Conservation (phyloP, 1,284 basidiomycete species). For the Trichosporon sp. region DNA sequence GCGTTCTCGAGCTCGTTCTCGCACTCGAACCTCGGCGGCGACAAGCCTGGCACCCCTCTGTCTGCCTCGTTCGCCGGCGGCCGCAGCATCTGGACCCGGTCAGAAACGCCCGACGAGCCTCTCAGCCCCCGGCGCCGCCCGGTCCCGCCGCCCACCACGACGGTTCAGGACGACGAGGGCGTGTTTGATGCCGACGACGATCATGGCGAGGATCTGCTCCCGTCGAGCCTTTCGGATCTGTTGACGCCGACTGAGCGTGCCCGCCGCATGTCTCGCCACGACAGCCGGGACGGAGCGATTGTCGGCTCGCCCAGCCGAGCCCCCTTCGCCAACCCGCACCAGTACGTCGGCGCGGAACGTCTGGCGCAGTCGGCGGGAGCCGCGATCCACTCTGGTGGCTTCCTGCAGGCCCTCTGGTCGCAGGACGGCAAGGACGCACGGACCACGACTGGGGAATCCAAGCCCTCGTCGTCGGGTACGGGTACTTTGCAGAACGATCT, state of each 20-base stretch:
- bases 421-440: slow-evolving; percentile 42
- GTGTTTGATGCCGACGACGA: slow-evolving; percentile 49
- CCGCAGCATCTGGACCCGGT: slow-evolving; percentile 41
- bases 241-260: slow-evolving; percentile 76
- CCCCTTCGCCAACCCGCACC: slow-evolving; percentile 23
- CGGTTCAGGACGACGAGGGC: slow-evolving; percentile 23
- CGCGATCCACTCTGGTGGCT: slow-evolving; percentile 35
- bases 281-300: slow-evolving; percentile 35
- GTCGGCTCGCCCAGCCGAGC: slow-evolving; percentile 26
- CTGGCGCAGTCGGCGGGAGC: slow-evolving; percentile 46
- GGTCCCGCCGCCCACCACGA: slow-evolving; percentile 9
- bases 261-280: slow-evolving; percentile 63
- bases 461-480: not conserved
- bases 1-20: slow-evolving; percentile 39
- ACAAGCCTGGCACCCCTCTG: slow-evolving; percentile 24
- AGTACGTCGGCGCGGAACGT: slow-evolving; percentile 25
- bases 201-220: slow-evolving; percentile 78
- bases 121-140: slow-evolving; percentile 34
- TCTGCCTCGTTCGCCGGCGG: slow-evolving; percentile 43
- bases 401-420: slow-evolving; percentile 43
- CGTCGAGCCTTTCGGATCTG: slow-evolving; percentile 76
- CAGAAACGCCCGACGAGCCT: slow-evolving; percentile 35
- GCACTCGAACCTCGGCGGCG: slow-evolving; percentile 22
- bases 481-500: slow-evolving; percentile 16
- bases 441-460: slow-evolving; percentile 7